A percentile compares a stretch with the other conserved stretches of the same genome.
Evolutionary conservation across 805 yeast species (phyloP).

Genomic region (Candida ficus): DNA sequence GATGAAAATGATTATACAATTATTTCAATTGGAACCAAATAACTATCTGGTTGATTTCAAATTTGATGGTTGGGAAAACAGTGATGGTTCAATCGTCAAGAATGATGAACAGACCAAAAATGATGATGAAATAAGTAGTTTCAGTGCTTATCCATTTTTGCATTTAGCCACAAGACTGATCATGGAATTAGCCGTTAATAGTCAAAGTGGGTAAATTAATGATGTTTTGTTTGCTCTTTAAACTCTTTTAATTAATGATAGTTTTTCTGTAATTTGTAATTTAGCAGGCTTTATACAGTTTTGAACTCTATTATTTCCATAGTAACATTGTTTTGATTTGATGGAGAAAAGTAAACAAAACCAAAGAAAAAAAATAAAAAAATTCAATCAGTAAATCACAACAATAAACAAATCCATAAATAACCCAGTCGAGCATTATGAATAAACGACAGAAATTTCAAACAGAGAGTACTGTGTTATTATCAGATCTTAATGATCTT

Average conservation of each 20-base stretch:
- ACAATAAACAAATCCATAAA: too few relatives aligned
- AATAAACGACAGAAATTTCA: neutral
- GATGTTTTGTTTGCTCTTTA: too few relatives aligned
- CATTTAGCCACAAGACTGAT: slow-evolving; percentile 88
- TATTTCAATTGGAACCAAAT: slow-evolving; percentile 93
- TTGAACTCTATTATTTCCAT: too few relatives aligned
- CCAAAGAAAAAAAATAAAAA: too few relatives aligned
- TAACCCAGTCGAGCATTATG: too few relatives aligned
- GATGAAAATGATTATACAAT: slow-evolving; percentile 96
- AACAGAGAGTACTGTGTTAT: neutral
- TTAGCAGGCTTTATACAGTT: neutral
- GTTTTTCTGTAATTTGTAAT: too few relatives aligned
- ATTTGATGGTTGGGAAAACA: slow-evolving; percentile 92
- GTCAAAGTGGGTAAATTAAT: slow-evolving; percentile 51
- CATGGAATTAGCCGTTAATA: slow-evolving; percentile 95
- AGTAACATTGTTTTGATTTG: slow-evolving; percentile 1
- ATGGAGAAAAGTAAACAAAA: neutral
- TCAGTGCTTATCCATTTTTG: slow-evolving; percentile 91
- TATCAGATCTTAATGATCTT: slow-evolving; percentile 2
- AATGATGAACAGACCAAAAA: slow-evolving; percentile 28
- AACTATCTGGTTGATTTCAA: slow-evolving; percentile 95
- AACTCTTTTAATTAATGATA: too few relatives aligned
- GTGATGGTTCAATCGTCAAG: slow-evolving; percentile 29
- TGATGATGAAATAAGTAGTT: slow-evolving; percentile 79
- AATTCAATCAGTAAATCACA: neutral